Evolutionary conservation across 2,329 filamentous ascomycete species (phyloP).

Genomic region (Phialocephala sp.): DNA sequence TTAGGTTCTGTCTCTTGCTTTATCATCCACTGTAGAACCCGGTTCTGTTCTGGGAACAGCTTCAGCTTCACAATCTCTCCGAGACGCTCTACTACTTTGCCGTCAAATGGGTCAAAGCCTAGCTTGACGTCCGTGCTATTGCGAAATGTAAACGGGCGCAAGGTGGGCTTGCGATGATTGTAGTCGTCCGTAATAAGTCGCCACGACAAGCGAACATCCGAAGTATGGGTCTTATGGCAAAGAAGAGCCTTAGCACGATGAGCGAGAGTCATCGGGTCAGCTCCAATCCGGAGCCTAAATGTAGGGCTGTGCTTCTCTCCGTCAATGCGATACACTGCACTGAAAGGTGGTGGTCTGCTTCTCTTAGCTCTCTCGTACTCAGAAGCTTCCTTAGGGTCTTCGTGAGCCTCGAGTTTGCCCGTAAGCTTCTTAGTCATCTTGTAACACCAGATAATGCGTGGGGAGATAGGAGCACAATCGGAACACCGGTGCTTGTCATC

Average conservation of each 20-base stretch:
- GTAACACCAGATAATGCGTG: neutral
- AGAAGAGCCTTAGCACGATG: neutral
- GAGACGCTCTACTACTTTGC: neutral
- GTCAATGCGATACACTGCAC: neutral
- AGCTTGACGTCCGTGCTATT: neutral
- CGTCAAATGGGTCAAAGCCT: slow-evolving; percentile 12
- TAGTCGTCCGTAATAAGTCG: slow-evolving; percentile 1
- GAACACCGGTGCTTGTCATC: neutral
- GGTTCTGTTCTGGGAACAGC: neutral
- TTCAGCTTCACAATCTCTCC: neutral
- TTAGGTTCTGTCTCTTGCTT: slow-evolving; percentile 56
- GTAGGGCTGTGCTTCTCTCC: neutral
- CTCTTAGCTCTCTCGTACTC: neutral
- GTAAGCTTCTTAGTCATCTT: neutral
- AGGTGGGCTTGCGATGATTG: neutral
- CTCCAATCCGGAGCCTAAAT: neutral
- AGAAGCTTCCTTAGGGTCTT: neutral
- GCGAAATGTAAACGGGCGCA: slow-evolving; percentile 45
- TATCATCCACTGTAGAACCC: slow-evolving; percentile 64
- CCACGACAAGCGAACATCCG: neutral
- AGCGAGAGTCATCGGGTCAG: neutral
- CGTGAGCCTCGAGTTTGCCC: neutral
- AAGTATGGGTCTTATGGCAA: neutral
- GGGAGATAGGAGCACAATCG: neutral
- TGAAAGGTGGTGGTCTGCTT: neutral